Conservation (phyloP, 768 basidiomycete species). For the Hebeloma cylindrosporum region DNA sequence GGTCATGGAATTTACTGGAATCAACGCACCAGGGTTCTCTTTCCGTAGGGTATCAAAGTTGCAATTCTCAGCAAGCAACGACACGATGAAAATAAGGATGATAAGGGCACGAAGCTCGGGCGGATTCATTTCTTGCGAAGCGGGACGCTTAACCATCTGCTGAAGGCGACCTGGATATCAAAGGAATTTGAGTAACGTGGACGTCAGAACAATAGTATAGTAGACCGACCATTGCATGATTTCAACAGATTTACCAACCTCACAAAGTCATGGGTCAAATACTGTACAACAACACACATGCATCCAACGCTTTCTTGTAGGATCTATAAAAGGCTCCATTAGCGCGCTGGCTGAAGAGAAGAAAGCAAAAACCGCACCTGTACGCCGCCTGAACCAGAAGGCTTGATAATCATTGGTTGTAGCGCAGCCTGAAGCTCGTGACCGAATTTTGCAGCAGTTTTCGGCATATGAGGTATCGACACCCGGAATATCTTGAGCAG, state of each 20-base stretch:
- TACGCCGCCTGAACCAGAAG: conserved; percentile 64
- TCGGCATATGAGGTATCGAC: conserved; percentile 86
- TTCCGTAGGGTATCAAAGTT: conserved; percentile 76
- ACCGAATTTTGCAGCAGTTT: conserved; percentile 86
- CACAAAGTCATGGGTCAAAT: conserved; percentile 84
- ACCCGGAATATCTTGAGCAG: conserved; percentile 85
- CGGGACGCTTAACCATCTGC: conserved; percentile 49
- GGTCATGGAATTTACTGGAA: not conserved
- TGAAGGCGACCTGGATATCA: conserved; percentile 55
- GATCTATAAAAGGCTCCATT: conserved; percentile 56
- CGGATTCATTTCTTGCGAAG: conserved; percentile 38
- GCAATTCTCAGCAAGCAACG: conserved; percentile 86
- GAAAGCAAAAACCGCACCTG: conserved; percentile 38
- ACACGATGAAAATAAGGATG: conserved; percentile 80
- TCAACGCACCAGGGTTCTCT: conserved; percentile 56
- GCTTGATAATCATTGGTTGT: conserved; percentile 91
- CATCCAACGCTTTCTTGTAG: conserved; percentile 93
- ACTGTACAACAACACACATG: conserved; percentile 80
- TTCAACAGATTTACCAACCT: conserved; percentile 78
- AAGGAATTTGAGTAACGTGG: not conserved
- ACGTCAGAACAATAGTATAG: conserved; percentile 2
- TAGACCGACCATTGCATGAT: conserved; percentile 73
- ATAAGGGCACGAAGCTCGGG: conserved; percentile 56
- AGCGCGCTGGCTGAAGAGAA: not conserved
- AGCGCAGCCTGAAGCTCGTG: conserved; percentile 78